phyloP scores from a whole-genome alignment of 2,329 filamentous ascomycete species.

The Fusarium chlamydosporum region DNA sequence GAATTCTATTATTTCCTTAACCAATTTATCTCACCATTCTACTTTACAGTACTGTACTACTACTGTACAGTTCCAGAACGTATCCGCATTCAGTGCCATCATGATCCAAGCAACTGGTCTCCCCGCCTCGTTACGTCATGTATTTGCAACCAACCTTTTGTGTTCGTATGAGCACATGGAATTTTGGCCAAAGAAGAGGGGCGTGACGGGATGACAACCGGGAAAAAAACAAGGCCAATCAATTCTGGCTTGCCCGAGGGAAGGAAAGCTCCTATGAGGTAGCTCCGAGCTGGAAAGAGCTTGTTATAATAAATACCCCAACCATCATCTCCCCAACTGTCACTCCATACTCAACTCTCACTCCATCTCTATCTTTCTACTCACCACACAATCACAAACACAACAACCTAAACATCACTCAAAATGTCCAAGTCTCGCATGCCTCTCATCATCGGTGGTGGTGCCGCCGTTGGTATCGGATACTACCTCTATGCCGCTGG shows the following conservation, averaged over 20 bases:
- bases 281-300: conserved; percentile 10
- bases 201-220: conserved; percentile 23
- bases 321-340: conserved; percentile 33
- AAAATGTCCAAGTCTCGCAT: conserved; percentile 61
- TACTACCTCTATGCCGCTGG: conserved; percentile 95
- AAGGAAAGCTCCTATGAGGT: conserved; percentile 31
- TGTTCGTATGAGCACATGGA: conserved; percentile 41
- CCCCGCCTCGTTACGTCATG: conserved; percentile 50
- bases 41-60: background rate
- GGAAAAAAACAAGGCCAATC: conserved; percentile 28
- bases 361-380: background rate
- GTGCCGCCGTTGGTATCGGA: conserved; percentile 76
- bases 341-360: conserved; percentile 21
- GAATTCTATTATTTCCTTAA: background rate
- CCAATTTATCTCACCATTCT: background rate
- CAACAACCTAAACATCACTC: conserved; percentile 3
- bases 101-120: conserved; percentile 32
- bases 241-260: conserved; percentile 8
- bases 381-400: conserved; percentile 1
- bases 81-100: conserved; percentile 34
- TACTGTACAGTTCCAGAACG: conserved; percentile 1
- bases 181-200: conserved; percentile 28
- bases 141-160: conserved; percentile 44
- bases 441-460: conserved; percentile 70
- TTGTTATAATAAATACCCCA: conserved; percentile 41